Conservation (phyloP, 1,139 yeast species). For the Zygoascus sp. region DNA sequence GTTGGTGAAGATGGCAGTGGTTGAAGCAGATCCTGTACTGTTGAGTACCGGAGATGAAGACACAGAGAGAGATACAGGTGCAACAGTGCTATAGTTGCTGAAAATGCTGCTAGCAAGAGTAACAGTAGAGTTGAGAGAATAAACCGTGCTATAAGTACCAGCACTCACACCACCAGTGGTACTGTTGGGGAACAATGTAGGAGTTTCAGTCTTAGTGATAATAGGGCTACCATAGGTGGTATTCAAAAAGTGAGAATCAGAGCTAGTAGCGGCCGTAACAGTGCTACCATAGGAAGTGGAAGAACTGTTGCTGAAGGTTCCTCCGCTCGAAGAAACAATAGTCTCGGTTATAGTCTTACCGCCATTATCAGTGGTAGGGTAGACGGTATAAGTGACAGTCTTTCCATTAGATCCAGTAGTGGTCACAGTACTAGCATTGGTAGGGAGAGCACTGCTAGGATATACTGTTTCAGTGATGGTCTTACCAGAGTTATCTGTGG, state of each 20-base stretch:
- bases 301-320: no score
- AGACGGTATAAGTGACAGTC: neutral
- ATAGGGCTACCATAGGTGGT: neutral
- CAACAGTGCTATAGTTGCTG: neutral
- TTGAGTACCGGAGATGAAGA: no score
- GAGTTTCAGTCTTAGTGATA: neutral
- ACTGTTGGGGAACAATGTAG: neutral
- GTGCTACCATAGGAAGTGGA: neutral
- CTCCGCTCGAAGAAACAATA: no score
- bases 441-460: neutral
- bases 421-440: neutral
- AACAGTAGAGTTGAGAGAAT: neutral
- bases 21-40: neutral
- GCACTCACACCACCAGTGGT: neutral
- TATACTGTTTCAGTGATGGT: conserved; percentile 10
- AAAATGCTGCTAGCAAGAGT: neutral
- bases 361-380: neutral
- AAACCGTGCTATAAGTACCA: neutral
- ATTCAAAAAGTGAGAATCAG: neutral
- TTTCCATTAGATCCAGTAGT: neutral
- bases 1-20: neutral
- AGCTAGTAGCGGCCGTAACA: neutral
- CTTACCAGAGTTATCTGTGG: neutral
- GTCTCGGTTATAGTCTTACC: neutral
- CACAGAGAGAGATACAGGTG: neutral